Percentiles rank a stretch among this genome's conserved stretches.
These are phyloP conservation scores for Phytopythium helicoides DNA, from an alignment of 352 stramenopile species.

Conservation along the genomic window DNA sequence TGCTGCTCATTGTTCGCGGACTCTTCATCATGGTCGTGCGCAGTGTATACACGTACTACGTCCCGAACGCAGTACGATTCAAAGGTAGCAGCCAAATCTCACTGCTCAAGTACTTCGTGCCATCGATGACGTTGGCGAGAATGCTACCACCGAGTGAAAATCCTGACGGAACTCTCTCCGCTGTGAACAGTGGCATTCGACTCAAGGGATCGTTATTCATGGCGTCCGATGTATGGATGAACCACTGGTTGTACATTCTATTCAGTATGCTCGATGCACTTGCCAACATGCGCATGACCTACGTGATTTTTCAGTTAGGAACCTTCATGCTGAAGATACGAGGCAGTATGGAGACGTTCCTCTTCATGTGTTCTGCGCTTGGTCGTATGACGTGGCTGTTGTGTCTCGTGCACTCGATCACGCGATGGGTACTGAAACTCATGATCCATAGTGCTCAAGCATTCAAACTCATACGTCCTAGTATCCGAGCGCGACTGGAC, in stretches of 20 bases:
- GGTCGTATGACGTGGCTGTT: slow-evolving; percentile 32
- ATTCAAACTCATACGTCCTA: slow-evolving; percentile 2
- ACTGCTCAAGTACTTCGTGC: slow-evolving; percentile 1
- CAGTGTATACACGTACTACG: slow-evolving; percentile 7
- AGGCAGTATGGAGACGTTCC: slow-evolving; percentile 25
- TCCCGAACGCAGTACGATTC: slow-evolving; percentile 12
- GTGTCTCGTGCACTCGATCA: slow-evolving; percentile 25
- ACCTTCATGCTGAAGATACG: slow-evolving; percentile 31
- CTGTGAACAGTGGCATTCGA: slow-evolving; percentile 5
- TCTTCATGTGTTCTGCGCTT: slow-evolving; percentile 31
- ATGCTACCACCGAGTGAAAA: neutral
- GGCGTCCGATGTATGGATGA: slow-evolving; percentile 41
- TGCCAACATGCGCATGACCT: slow-evolving; percentile 26
- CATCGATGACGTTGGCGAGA: slow-evolving; percentile 9
- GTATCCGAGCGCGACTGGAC: neutral
- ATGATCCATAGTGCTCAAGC: slow-evolving; percentile 3
- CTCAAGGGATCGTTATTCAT: slow-evolving; percentile 26
- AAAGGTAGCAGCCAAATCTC: neutral
- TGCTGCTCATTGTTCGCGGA: slow-evolving; percentile 18
- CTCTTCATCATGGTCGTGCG: slow-evolving; percentile 7
- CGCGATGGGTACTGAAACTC: slow-evolving; percentile 12
- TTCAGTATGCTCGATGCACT: slow-evolving; percentile 34
- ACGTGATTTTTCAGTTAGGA: slow-evolving; percentile 26
- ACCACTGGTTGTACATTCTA: slow-evolving; percentile 45
- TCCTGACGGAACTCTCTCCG: neutral